phyloP scores from a whole-genome alignment of 164 flowering plant species.

The Aristolochia contorta region DNA sequence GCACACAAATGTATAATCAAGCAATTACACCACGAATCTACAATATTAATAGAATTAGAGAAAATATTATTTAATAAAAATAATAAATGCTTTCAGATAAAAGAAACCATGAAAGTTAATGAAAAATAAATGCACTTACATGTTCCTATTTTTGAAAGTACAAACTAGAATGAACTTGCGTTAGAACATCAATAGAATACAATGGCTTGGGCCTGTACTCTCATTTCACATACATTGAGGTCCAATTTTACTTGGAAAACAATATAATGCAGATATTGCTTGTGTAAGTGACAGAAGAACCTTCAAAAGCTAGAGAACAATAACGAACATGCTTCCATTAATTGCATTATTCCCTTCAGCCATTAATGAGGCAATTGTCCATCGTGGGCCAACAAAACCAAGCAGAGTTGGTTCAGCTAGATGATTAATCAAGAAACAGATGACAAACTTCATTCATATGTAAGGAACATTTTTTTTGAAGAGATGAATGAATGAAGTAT shows the following conservation, averaged over 20 bases:
- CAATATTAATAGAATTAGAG: too few relatives aligned
- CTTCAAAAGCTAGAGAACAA: slow-evolving; percentile 69
- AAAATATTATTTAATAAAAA: too few relatives aligned
- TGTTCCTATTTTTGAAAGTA: too few relatives aligned
- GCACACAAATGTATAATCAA: too few relatives aligned
- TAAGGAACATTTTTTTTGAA: too few relatives aligned
- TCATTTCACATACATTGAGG: slow-evolving; percentile 94
- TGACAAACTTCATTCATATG: not conserved
- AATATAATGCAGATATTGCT: slow-evolving; percentile 70
- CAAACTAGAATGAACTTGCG: too few relatives aligned
- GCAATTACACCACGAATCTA: too few relatives aligned
- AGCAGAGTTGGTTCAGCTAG: slow-evolving; percentile 59
- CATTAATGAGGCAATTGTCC: slow-evolving; percentile 91
- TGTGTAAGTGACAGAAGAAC: slow-evolving; percentile 71
- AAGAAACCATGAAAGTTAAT: too few relatives aligned
- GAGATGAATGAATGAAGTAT: too few relatives aligned
- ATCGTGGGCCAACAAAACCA: slow-evolving; percentile 98
- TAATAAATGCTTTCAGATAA: too few relatives aligned
- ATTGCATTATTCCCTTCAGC: slow-evolving; percentile 87
- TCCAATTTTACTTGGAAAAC: slow-evolving; percentile 80
- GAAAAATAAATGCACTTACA: too few relatives aligned
- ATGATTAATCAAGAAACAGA: not conserved
- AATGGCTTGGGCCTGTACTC: slow-evolving; percentile 52
- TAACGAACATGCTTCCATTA: slow-evolving; percentile 88
- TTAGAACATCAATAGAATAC: too few relatives aligned